Percentiles rank a stretch among this genome's conserved stretches.
phyloP scores from a whole-genome alignment of 2,329 filamentous ascomycete species.

The Penicillium sp. region DNA sequence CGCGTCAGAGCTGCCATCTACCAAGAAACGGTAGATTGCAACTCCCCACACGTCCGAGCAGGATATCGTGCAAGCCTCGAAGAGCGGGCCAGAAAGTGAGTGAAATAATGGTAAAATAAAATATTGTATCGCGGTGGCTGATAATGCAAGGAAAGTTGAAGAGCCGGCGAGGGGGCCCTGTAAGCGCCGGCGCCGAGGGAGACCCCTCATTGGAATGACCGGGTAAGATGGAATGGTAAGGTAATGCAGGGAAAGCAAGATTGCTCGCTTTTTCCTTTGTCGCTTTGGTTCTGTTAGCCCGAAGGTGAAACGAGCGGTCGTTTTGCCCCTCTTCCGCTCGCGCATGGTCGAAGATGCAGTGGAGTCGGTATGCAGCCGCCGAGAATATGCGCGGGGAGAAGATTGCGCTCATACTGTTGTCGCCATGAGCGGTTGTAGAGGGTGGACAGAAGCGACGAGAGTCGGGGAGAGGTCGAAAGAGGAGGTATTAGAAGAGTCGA shows the following conservation, averaged over 20 bases:
- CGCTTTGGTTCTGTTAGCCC: neutral
- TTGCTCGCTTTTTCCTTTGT: neutral
- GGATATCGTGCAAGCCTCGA: neutral
- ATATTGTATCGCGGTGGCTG: slow-evolving; percentile 14
- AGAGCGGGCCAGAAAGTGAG: slow-evolving; percentile 1
- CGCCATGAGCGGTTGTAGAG: neutral
- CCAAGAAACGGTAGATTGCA: slow-evolving; percentile 4
- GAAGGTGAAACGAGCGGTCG: neutral
- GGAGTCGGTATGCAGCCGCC: neutral
- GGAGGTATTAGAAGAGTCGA: slow-evolving; percentile 15
- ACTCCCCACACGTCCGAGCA: slow-evolving; percentile 8
- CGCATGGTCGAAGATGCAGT: neutral
- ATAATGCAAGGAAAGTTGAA: slow-evolving; percentile 14
- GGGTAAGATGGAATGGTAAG: slow-evolving; percentile 10
- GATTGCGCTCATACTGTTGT: neutral
- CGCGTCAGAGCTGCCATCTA: slow-evolving; percentile 11
- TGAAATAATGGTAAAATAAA: slow-evolving; percentile 13
- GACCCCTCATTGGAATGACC: slow-evolving; percentile 4
- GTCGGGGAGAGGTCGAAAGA: neutral
- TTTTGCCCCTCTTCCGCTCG: neutral
- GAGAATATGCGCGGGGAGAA: neutral
- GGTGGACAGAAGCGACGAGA: neutral
- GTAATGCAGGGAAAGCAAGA: neutral
- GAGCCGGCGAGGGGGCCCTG: neutral
- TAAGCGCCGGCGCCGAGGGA: slow-evolving; percentile 23